phyloP scores from a whole-genome alignment of 2,329 filamentous ascomycete genomes.

The Rhynchosporium graminicola region DNA sequence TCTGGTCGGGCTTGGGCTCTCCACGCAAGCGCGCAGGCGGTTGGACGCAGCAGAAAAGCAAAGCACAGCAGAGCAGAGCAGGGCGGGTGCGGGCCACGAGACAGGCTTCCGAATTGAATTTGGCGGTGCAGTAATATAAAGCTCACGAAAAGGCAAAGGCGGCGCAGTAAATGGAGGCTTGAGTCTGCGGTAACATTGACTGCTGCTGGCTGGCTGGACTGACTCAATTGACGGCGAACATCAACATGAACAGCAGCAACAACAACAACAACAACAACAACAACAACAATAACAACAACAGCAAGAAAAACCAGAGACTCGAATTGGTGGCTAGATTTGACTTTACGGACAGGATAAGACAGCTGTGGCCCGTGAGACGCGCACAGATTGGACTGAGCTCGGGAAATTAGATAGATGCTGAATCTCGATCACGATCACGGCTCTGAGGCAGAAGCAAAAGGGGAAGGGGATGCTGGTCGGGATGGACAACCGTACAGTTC shows the following conservation, averaged over 20 bases:
- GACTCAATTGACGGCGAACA: conserved; percentile 9
- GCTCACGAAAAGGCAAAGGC: conserved; percentile 11
- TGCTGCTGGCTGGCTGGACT: background rate
- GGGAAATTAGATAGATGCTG: conserved; percentile 11
- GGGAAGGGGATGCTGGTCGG: background rate
- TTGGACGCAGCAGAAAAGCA: conserved; percentile 10
- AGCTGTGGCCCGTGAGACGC: conserved; percentile 17
- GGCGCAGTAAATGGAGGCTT: conserved; percentile 10
- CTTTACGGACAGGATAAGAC: background rate
- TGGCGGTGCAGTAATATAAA: background rate
- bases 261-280: background rate
- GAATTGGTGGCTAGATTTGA: background rate
- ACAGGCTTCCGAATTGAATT: conserved; percentile 16
- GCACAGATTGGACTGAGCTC: conserved; percentile 10
- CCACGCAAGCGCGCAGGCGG: conserved; percentile 7
- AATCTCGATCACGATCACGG: background rate
- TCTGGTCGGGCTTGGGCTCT: conserved; percentile 3
- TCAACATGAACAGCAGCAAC: background rate
- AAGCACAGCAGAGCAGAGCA: conserved; percentile 15
- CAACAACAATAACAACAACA: background rate
- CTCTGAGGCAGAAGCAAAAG: conserved; percentile 10
- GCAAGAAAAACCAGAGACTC: background rate
- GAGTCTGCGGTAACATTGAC: conserved; percentile 10
- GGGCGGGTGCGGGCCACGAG: background rate
- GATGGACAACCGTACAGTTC: background rate